A percentile compares a stretch with the other conserved stretches of the same genome.
Evolutionary conservation across 2,329 filamentous ascomycete species (phyloP).

Genomic region (Zasmidium angulare): DNA sequence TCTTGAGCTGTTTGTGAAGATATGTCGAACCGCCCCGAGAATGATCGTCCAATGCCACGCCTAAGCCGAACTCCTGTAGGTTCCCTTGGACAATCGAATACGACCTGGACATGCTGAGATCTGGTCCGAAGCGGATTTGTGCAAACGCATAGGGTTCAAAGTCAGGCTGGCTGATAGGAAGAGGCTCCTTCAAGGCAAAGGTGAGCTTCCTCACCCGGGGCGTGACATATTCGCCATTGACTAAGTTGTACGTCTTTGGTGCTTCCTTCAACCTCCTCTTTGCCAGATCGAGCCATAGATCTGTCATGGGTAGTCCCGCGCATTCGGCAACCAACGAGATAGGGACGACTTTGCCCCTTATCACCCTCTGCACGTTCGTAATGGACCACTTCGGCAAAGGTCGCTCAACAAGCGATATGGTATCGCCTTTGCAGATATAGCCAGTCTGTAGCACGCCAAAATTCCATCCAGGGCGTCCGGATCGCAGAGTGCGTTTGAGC

Average conservation of each 20-base stretch:
- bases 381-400: constrained; percentile 62
- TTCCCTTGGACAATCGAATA: constrained; percentile 62
- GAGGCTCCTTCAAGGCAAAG: constrained; percentile 19
- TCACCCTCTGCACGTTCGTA: constrained; percentile 55
- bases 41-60: constrained; percentile 53
- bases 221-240: neutral
- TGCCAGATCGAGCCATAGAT: constrained; percentile 9
- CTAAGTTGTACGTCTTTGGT: constrained; percentile 26
- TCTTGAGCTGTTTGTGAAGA: constrained; percentile 46
- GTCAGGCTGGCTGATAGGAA: neutral
- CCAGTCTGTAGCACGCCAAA: constrained; percentile 38
- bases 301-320: constrained; percentile 35
- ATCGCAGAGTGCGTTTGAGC: constrained; percentile 12
- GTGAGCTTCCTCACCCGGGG: constrained; percentile 14
- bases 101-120: constrained; percentile 50
- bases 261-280: constrained; percentile 36
- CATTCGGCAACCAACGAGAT: constrained; percentile 46
- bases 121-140: constrained; percentile 57
- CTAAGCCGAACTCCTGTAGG: constrained; percentile 55
- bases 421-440: constrained; percentile 55
- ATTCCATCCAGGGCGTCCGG: constrained; percentile 18
- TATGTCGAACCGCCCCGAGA: constrained; percentile 52
- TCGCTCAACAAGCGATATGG: constrained; percentile 57
- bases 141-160: constrained; percentile 55
- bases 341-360: constrained; percentile 55